Evolutionary conservation across 805 yeast genomes (phyloP), one percentile per base, ranked within the genome.

Genomic region (Saccharomycopsis javanensis): DNA sequence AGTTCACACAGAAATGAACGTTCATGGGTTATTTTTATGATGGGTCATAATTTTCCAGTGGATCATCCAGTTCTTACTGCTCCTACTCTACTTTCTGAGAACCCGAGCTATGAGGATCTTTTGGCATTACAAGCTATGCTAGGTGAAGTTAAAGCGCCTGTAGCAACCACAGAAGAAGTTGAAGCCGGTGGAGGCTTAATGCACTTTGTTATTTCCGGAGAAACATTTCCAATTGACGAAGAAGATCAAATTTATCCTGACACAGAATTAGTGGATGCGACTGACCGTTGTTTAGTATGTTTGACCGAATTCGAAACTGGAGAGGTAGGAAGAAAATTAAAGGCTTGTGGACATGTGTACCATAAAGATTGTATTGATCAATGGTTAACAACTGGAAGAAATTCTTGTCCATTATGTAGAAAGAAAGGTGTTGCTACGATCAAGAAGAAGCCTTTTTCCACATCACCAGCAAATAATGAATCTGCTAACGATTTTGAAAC

Each of bases 1-100:
- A 45, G 38, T 45, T 3, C 58, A 11, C 51, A 31, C 37, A 54
- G 46, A 15, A 20, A 23, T 31, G 71, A 72, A 42, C 69, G 80
- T 30, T 76, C 82, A 1, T 81, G 86, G 86, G 75, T 81, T n/a
- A 79, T 82, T 25, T 79, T 79, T 54, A 83, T 81, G 6, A 74
- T 80, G 69, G 85, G 85, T 0, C 83, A 82, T 45, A 68, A 76
- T 13, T 81, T 79, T 61, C 73, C 78, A 2, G 68, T 67, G 46
- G 68, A 74, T 56, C 82, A 79, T 63, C 82, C 82, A 4, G 64
- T 79, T 7, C 68, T 79, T 35, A 65, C 73, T 1, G 78, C 80
- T 1, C 79, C 79, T 4, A 68, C 79, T 2, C 61, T 79, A 50
- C 67, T 76, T 64, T 71, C 77, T 2, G 80, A 78, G 53, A 69